Evolutionary conservation across 2,329 filamentous ascomycete genomes (phyloP), one percentile per base, ranked within the genome.

Genomic region (Microdochium bolleyi): DNA sequence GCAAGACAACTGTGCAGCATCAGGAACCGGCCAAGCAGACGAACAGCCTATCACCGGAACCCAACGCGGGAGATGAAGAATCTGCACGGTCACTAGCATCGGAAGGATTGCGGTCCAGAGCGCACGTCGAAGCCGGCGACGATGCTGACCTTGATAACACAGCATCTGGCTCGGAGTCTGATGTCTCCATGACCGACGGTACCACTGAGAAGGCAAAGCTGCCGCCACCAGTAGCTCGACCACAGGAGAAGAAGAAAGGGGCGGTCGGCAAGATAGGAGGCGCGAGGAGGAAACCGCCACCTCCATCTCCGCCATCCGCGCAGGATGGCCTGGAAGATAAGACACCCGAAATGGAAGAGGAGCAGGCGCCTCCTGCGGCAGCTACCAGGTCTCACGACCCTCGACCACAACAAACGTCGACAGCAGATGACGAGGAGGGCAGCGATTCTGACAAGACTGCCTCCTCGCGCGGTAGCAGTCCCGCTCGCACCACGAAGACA

Each of bases 181-280:
- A 46, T 19, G 13, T 46, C 13, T 21, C 41, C 7, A 46, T 59
- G 3, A 55, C 65, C 37, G 16, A 14, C 37, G 37, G 37, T 41
- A 41, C 5, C 37, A 16, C 37, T 16, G 7, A 41, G 27, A 30
- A 30, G 10, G 30, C 53, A 34, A 11, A 55, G 59, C 3, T 11
- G 11, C 27, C 27, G 11, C 27, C 27, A 30, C 27, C 27, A 30
- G 5, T 30, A 30, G 27, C 27, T 30, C 27, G 27, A 30, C 27
- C 4, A 41, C 37, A 19, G 16, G 14, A 16, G 37, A 16, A 16
- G 14, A 68, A 58, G 51, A 69, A 66, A 46, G 60, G 64, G 1
- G 67, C 64, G 0, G 58, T 77, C 14, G 74, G 75, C 1, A 69
- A 64, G 8, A 77, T 77, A 19, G 74, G 74, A 10, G 68, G 67